Conservation (phyloP, 2,329 filamentous ascomycete genomes). For the Beauveria sp. region DNA sequence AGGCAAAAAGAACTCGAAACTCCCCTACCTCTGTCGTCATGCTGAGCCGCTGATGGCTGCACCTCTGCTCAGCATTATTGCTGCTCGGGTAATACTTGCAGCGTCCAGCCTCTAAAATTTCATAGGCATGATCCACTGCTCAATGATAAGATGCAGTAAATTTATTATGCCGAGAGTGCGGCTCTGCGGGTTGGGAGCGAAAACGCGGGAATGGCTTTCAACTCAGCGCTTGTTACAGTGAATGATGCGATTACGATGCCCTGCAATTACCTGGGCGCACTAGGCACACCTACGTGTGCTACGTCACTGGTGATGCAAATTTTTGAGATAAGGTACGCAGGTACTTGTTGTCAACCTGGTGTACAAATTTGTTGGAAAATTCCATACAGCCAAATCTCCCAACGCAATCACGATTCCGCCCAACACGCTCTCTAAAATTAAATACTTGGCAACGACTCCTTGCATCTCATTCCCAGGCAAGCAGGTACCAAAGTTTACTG, state of each 20-base stretch:
- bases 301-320: slow-evolving; percentile 4
- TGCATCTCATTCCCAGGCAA: background rate
- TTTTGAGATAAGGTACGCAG: background rate
- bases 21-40: background rate
- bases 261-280: background rate
- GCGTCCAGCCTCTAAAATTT: background rate
- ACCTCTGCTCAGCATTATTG: background rate
- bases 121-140: background rate
- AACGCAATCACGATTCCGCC: slow-evolving; percentile 6
- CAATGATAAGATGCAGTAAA: no score
- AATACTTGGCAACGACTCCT: background rate
- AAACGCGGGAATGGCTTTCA: background rate
- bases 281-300: no score
- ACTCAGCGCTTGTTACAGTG: background rate
- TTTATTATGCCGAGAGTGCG: background rate
- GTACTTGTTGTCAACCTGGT: background rate
- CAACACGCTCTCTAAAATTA: background rate
- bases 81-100: background rate
- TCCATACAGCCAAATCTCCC: background rate
- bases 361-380: no score
- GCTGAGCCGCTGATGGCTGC: background rate
- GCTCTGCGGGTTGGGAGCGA: background rate
- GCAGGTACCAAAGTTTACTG: background rate
- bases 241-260: background rate
- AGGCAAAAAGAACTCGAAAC: no score